phyloP scores from a whole-genome alignment of 2,329 filamentous ascomycete species.

The Gnomoniopsis sp. region DNA sequence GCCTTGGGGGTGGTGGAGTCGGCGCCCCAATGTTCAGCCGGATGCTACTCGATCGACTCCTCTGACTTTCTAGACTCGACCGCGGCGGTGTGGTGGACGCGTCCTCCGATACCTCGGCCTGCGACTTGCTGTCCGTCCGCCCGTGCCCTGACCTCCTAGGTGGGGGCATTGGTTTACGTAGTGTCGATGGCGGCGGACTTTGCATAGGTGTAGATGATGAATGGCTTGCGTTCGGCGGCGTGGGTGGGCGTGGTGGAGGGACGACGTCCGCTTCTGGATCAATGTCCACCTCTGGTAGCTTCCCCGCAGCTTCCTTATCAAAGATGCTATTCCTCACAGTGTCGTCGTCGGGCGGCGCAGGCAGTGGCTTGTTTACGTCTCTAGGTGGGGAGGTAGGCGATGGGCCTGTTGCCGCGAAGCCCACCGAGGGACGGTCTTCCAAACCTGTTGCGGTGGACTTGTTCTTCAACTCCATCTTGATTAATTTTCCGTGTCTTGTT shows the following conservation, averaged over 20 bases:
- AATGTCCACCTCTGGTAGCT: slow-evolving; percentile 40
- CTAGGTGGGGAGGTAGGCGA: slow-evolving; percentile 31
- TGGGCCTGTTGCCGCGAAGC: slow-evolving; percentile 15
- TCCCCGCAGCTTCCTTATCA: slow-evolving; percentile 51
- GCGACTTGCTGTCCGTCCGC: slow-evolving; percentile 41
- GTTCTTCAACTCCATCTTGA: slow-evolving; percentile 46
- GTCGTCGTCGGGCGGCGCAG: slow-evolving; percentile 48
- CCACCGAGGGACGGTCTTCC: slow-evolving; percentile 11
- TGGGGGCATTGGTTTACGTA: slow-evolving; percentile 43
- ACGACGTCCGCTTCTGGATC: slow-evolving; percentile 26
- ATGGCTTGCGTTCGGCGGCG: slow-evolving; percentile 35
- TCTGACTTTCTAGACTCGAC: slow-evolving; percentile 48
- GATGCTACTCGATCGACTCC: slow-evolving; percentile 43
- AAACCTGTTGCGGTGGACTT: slow-evolving; percentile 24
- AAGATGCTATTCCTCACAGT: slow-evolving; percentile 50
- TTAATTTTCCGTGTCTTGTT: slow-evolving; percentile 74
- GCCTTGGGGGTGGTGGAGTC: slow-evolving; percentile 53
- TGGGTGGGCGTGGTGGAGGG: slow-evolving; percentile 33
- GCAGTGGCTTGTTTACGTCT: slow-evolving; percentile 61
- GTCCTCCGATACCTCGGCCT: slow-evolving; percentile 32
- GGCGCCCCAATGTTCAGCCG: slow-evolving; percentile 41
- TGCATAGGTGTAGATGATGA: slow-evolving; percentile 28
- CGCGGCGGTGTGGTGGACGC: slow-evolving; percentile 33
- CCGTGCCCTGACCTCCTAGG: slow-evolving; percentile 47
- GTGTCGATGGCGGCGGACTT: slow-evolving; percentile 25